Evolutionary conservation across 176 grass and related monocot genomes (phyloP).

Genomic region (Chloris gayana): DNA sequence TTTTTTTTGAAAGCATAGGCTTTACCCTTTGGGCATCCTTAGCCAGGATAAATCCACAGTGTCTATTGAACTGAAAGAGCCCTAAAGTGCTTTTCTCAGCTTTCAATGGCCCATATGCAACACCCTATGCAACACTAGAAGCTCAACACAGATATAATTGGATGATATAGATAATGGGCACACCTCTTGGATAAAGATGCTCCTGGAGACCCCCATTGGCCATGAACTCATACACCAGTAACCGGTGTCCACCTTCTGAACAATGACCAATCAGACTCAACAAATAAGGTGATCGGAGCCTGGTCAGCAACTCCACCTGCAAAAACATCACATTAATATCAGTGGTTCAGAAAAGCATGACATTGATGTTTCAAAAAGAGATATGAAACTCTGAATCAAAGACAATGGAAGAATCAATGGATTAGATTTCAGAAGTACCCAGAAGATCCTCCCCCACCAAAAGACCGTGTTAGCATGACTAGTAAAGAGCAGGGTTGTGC

Average conservation of each 20-base stretch:
- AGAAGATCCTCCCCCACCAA: neutral
- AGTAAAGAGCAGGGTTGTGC: neutral
- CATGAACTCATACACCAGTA: slow-evolving; percentile 99
- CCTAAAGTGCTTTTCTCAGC: neutral
- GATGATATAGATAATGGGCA: slow-evolving; percentile 13
- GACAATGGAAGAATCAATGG: neutral
- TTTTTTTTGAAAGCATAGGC: no score
- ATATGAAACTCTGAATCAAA: neutral
- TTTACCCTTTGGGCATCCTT: neutral
- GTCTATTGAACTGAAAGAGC: slow-evolving; percentile 3
- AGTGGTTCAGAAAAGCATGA: neutral
- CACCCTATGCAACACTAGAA: slow-evolving; percentile 22
- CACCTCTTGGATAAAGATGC: slow-evolving; percentile 95
- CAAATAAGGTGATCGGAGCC: slow-evolving; percentile 78
- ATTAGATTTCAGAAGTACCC: neutral
- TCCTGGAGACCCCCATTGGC: slow-evolving; percentile 96
- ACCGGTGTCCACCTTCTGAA: slow-evolving; percentile 75
- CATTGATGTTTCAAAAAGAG: neutral
- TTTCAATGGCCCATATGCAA: slow-evolving; percentile 2
- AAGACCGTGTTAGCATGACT: neutral
- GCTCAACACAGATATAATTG: slow-evolving; percentile 12
- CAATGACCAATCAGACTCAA: slow-evolving; percentile 87
- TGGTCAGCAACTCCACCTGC: slow-evolving; percentile 88
- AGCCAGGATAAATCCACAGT: slow-evolving; percentile 1
- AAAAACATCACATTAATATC: slow-evolving; percentile 23